Conservation (phyloP, 139 green algal genomes). For the Volvox africanus region DNA sequence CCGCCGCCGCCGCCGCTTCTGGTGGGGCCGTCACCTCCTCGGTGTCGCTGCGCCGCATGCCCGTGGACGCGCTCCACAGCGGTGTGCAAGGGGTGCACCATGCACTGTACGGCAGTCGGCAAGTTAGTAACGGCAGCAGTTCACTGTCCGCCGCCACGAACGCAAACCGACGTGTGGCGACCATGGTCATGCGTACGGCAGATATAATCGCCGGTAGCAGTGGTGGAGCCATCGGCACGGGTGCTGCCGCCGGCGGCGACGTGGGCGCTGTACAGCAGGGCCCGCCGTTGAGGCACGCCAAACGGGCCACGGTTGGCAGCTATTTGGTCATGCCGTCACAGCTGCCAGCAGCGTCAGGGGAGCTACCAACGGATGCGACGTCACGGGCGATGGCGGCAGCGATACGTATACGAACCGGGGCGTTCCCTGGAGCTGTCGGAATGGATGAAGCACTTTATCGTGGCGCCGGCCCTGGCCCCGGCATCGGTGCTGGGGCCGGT, state of each 20-base stretch:
- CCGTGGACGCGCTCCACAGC: not conserved
- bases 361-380: not conserved
- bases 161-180: not conserved
- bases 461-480: no score
- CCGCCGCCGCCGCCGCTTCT: not conserved
- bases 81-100: constrained; percentile 1
- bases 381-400: not conserved
- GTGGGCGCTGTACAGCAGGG: not conserved
- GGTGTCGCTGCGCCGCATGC: not conserved
- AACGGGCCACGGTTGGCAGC: constrained; percentile 4
- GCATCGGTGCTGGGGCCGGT: no score
- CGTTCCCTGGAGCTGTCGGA: not conserved
- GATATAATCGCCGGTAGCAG: not conserved
- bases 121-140: not conserved
- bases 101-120: not conserved
- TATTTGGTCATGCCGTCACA: not conserved
- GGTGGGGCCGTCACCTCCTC: not conserved
- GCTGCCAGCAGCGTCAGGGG: not conserved
- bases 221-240: not conserved
- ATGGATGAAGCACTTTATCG: not conserved
- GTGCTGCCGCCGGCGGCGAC: not conserved
- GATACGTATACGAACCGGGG: not conserved
- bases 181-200: not conserved
- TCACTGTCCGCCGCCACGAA: not conserved
- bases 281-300: not conserved